Evolutionary conservation across 192 early-diverging fungal genomes (phyloP), one percentile per base, ranked within the genome.

Genomic region (Coemansia sp.): DNA sequence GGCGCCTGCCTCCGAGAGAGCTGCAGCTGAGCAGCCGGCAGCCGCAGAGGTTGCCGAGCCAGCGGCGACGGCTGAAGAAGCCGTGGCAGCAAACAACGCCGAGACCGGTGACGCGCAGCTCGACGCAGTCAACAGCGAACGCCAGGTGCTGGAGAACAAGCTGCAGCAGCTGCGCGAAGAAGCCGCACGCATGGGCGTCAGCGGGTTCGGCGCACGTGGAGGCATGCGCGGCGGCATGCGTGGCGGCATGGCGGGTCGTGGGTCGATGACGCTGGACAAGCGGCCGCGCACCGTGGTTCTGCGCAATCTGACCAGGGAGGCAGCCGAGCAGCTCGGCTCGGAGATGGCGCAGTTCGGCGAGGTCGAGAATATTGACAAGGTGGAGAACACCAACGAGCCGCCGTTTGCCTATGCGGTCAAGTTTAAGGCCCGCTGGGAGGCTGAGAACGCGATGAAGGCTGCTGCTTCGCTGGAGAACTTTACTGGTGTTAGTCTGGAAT

Each of bases 321-420:
- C 63, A 1, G 73, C 66, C 25, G 72, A 65, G 58, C 51, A 55
- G 40, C 47, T 76, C 14, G 57, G 48, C 25, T 62, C 67, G 13
- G 73, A 66, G 27, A 59, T 76, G 73, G 67, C 62, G 4, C 73
- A 66, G 59, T 76, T 76, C 39, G 73, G 73, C 12, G 63, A 66
- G 24, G 57, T 76, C 25, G 73, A 76, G 57, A 37, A 21, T 9
- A 59, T 76, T 9, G 67, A 61, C 19, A 67, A 67, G 56, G 34
- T 46, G 9, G 69, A 61, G 33, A 52, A 63, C 24, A 15, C 38
- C 0, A 25, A 47, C 2, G 53, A 56, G 5, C 58, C 72, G 17
- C 72, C 72, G 38, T 68, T 75, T 24, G 55, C 72, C 2, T 75
- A 69, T 11, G 14, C 66, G 13, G 72, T 75, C 3, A 68, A 65